Evolutionary conservation across 225 moss, liverwort and hornwort genomes (phyloP).

Genomic region (Bryoerythrophyllum caledonicum): DNA sequence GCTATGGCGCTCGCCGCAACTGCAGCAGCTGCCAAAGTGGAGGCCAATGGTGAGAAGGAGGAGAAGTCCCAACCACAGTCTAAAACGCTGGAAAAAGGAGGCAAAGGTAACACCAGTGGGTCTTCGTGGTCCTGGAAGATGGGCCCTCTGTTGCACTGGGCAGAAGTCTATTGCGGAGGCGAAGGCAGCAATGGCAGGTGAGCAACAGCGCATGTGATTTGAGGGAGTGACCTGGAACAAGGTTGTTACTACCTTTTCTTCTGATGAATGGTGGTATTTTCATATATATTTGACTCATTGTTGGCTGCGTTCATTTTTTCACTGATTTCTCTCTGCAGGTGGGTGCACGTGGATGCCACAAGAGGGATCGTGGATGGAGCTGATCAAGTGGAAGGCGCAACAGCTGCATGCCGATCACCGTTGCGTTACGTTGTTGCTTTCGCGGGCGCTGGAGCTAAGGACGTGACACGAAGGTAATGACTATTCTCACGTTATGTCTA

Average conservation of each 20-base stretch:
- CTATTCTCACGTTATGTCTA: background rate
- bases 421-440: constrained; percentile 94
- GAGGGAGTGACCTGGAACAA: background rate
- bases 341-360: constrained; percentile 90
- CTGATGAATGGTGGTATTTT: constrained; percentile 2
- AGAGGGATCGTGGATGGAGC: constrained; percentile 89
- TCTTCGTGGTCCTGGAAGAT: constrained; percentile 73
- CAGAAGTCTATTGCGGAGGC: constrained; percentile 77
- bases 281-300: background rate
- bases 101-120: constrained; percentile 47
- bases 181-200: constrained; percentile 60
- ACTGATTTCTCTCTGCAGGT: constrained; percentile 45
- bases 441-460: constrained; percentile 92
- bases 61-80: constrained; percentile 27
- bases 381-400: constrained; percentile 80
- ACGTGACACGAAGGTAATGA: constrained; percentile 85
- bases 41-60: constrained; percentile 28
- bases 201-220: constrained; percentile 25
- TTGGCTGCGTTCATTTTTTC: constrained; percentile 17
- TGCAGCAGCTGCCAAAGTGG: constrained; percentile 53
- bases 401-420: constrained; percentile 75
- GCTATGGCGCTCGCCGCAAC: constrained; percentile 93
- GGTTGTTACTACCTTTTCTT: background rate
- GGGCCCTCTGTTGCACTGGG: constrained; percentile 88
- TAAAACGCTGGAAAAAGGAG: constrained; percentile 34